Evolutionary conservation across 371 early-diverging fungal genomes (phyloP).

Genomic region (Mucor circinelloides): DNA sequence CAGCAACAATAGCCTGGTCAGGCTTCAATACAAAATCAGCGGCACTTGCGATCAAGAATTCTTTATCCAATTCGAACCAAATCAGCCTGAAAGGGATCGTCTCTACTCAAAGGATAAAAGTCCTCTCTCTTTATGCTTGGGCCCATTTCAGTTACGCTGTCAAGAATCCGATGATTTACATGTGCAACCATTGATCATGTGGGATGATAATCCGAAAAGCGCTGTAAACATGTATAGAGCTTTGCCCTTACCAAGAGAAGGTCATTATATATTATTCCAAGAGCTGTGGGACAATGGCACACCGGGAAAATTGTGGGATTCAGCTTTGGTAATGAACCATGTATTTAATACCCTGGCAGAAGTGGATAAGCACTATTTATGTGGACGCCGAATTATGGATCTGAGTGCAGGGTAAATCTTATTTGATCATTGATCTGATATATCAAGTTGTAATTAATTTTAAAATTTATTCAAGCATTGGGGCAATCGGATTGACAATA

Average conservation of each 20-base stretch:
- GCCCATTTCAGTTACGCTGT: conserved; percentile 2
- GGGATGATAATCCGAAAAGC: neutral
- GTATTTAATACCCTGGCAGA: conserved; percentile 25
- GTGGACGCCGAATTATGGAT: conserved; percentile 44
- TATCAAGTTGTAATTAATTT: neutral
- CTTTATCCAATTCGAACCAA: neutral
- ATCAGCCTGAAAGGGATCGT: neutral
- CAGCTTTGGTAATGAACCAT: conserved; percentile 45
- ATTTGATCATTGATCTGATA: neutral
- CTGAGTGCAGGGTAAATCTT: conserved; percentile 44
- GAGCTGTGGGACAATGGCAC: conserved; percentile 50
- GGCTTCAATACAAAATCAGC: neutral
- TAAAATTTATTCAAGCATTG: neutral
- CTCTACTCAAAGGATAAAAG: neutral
- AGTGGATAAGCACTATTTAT: neutral
- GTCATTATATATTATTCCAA: conserved; percentile 10
- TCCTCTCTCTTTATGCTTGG: conserved; percentile 1
- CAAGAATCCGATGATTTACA: neutral
- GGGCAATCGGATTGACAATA: conserved; percentile 16
- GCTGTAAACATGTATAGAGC: conserved; percentile 3
- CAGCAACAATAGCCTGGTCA: neutral
- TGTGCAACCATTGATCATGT: neutral
- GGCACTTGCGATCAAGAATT: neutral
- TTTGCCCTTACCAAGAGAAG: neutral
- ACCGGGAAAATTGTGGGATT: conserved; percentile 61